Evolutionary conservation across 164 flowering plant genomes (phyloP), one percentile per base, ranked within the genome.

Genomic region (Annona cherimola): DNA sequence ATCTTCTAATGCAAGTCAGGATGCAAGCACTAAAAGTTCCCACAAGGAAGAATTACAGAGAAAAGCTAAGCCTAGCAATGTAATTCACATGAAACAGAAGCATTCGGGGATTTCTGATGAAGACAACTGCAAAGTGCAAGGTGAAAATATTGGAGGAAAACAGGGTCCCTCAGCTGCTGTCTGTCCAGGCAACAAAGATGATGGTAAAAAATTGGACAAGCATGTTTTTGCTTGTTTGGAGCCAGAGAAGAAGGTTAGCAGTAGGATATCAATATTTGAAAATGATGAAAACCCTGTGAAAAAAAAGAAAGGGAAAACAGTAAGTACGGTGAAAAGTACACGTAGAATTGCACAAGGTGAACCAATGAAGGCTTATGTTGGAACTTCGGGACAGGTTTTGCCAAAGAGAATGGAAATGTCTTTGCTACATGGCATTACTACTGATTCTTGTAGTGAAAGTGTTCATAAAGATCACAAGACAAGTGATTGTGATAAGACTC

Each of bases 81-180:
- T 44, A 73, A 76, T 68, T 50, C 76, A 43, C 67, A 75, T 43
- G 11, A 74, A 71, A 69, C 42, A 20, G 35, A 73, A 57, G 62
- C 75, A 16, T 65, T 76, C 82, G 20, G 57, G 7, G 55, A 60
- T 82, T 1, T 63, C 78, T 68, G 19, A 75, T 69, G 79, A 73
- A 46, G 73, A 74, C 4, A 69, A 55, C 8, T 9, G 41, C 19
- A 61, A 74, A 35, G 77, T 74, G 68, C 76, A 12, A 50, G 18
- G 57, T 50, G 57, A 8, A 50, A 50, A 50, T 50, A 50, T 20
- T 57, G 26, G 59, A 14, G 59, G 11, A 19, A 9, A 68, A 20
- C 45, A 57, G 14, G 72, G 45, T 69, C 18, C 16, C 12, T 16
- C 41, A 42, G 19, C 63, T 73, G 7, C 39, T 41, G 35, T 19